These are phyloP conservation scores for Colletotrichum sp. DNA, from an alignment of 2,329 filamentous ascomycete genomes.

Conservation along the genomic window DNA sequence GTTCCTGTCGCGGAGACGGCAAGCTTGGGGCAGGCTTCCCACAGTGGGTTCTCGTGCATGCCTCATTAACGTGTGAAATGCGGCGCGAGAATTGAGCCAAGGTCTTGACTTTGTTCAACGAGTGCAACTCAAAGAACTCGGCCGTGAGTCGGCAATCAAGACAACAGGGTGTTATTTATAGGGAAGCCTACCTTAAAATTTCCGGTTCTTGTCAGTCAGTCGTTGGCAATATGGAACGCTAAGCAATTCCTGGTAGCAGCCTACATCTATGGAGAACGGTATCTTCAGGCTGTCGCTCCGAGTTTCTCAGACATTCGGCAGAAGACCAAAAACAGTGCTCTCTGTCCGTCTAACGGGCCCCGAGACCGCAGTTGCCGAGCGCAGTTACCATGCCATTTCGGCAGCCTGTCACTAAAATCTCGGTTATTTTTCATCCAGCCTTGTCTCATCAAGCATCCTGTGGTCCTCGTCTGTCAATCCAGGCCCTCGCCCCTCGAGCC, in stretches of 20 bases:
- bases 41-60: neutral
- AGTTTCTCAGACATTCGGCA: neutral
- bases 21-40: neutral
- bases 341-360: neutral
- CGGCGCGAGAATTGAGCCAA: neutral
- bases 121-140: neutral
- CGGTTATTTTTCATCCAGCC: too few species aligned
- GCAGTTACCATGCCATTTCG: neutral
- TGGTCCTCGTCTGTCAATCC: too few species aligned
- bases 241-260: neutral
- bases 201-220: neutral
- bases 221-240: accelerated
- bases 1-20: neutral
- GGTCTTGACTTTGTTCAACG: neutral
- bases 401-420: neutral
- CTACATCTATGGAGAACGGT: neutral
- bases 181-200: too few species aligned
- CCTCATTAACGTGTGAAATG: neutral
- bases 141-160: neutral
- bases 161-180: accelerated
- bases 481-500: too few species aligned
- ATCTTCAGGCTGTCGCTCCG: neutral
- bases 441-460: too few species aligned
- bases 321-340: neutral
- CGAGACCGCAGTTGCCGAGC: neutral